Base-by-base conservation (phyloP, 75 land plant genomes). In the Gnetum montanum region DNA sequence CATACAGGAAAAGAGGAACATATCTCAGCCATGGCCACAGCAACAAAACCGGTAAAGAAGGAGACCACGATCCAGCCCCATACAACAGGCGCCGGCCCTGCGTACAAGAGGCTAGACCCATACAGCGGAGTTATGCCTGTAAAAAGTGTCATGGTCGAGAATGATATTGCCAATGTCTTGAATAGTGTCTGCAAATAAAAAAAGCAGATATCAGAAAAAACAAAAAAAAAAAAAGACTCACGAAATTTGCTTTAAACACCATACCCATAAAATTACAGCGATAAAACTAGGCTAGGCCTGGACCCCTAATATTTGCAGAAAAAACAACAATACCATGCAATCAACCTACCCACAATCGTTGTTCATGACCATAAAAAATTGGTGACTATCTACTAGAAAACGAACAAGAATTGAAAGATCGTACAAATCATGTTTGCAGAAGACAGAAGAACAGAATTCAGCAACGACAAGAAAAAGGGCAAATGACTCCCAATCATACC, bases 21-120 rank as follows among this genome's bases (percentile, higher is more conserved):
- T 49, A 88, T 88, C 65, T 88, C 93, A 33, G 93, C 72, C 83
- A 88, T 84, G 37, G 93, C 89, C 4, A 88, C 40, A 3, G 85
- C 93, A 33, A 88, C 85, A 48, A 85, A 88, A 71, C 81, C 81
- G 6, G 90, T 85, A 71, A 84, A 84, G 46, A 88, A 80, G 10
- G 84, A 49, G 24, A 85, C 90, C n/a, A 88, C 66, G 7, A 85
- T 71, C 89, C 89, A 88, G 15, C 93, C 93, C 93, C 93, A 88
- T 1, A 88, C 80, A 12, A 84, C 64, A 26, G 63, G 57, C 6
- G 80, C 93, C 3, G 93, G 93, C 23, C 92, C 92, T 13, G 73
- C 73, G 34, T 87, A 87, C 3, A 47, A 40, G 16, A 84, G 57
- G 40, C 89, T 76, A 46, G 68, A 65, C 1, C 92, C 92, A 51